A percentile compares a stretch with the other conserved stretches of the same genome.
These are phyloP conservation scores for Candida pini DNA, from an alignment of 805 yeast genomes.

Conservation along the genomic window DNA sequence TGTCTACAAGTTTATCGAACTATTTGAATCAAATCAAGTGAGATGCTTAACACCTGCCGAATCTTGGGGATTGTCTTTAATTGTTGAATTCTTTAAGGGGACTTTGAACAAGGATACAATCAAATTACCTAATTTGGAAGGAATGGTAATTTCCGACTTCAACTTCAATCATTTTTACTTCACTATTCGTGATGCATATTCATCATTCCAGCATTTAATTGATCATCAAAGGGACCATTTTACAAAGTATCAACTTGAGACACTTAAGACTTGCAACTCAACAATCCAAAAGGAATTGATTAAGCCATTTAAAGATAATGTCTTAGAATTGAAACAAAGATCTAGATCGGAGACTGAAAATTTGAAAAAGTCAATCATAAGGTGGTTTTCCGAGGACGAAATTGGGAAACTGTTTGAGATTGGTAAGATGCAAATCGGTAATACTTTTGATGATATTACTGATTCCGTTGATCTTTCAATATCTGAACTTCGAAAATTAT, in stretches of 20 bases:
- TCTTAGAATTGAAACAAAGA: constrained; percentile 11
- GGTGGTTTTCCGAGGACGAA: constrained; percentile 17
- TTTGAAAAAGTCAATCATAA: constrained; percentile 2
- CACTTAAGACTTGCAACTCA: too few species aligned
- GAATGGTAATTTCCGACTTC: too few species aligned
- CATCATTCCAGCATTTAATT: constrained; percentile 13
- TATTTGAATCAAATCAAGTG: constrained; percentile 1
- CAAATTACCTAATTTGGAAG: too few species aligned
- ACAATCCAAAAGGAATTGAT: too few species aligned
- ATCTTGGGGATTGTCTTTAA: constrained; percentile 26
- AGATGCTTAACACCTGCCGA: constrained; percentile 33
- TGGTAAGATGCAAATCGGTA: constrained; percentile 7
- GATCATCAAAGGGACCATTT: background rate
- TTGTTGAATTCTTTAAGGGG: constrained; percentile 10
- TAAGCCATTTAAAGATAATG: constrained; percentile 10
- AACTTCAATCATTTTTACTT: constrained; percentile 20
- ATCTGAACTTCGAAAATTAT: constrained; percentile 9
- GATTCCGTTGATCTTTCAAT: constrained; percentile 12
- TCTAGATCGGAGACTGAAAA: constrained; percentile 8
- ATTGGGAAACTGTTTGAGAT: constrained; percentile 17
- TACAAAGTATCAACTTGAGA: background rate
- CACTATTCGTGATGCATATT: constrained; percentile 17
- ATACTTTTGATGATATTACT: constrained; percentile 7
- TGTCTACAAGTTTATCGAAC: constrained; percentile 8
- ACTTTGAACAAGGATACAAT: too few species aligned